Evolutionary conservation across 208 protist genomes (phyloP).

Genomic region (Wallacemonas sp.): DNA sequence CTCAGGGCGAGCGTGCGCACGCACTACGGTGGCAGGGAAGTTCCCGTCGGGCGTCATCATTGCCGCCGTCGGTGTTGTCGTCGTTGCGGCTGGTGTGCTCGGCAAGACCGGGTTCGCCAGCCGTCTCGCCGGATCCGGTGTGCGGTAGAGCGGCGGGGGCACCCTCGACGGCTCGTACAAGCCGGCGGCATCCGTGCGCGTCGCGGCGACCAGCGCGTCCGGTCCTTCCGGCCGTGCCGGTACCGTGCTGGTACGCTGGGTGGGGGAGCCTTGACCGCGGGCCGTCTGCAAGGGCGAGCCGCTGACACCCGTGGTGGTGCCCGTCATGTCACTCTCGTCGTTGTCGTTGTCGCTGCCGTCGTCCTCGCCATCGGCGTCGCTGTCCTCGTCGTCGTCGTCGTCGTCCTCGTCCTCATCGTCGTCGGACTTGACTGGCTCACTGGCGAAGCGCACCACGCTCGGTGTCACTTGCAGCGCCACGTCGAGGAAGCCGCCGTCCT

Average conservation of each 20-base stretch:
- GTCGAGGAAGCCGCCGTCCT: not conserved
- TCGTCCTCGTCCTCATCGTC: not conserved
- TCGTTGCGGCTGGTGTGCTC: no score
- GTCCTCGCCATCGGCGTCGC: not conserved
- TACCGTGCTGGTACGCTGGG: no score
- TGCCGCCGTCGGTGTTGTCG: no score
- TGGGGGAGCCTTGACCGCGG: not conserved
- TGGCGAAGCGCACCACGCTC: conserved; percentile 8
- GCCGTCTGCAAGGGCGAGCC: not conserved
- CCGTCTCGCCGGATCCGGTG: not conserved
- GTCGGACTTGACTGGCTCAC: conserved; percentile 6
- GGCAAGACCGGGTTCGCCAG: no score
- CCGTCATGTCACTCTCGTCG: not conserved
- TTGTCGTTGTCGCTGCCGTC: not conserved
- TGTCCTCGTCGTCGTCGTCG: not conserved
- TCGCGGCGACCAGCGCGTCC: no score
- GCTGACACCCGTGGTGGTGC: not conserved
- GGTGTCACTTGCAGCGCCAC: not conserved
- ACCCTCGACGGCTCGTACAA: not conserved
- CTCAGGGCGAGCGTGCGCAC: no score
- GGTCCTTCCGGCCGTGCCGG: no score
- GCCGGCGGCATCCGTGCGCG: no score
- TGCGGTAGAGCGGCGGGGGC: not conserved
- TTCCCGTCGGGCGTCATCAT: not conserved
- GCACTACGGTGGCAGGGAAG: conserved; percentile 8